Percentiles rank a stretch among this genome's conserved stretches.
Evolutionary conservation across 768 basidiomycete species (phyloP).

Genomic region (Phylloporus sp.): DNA sequence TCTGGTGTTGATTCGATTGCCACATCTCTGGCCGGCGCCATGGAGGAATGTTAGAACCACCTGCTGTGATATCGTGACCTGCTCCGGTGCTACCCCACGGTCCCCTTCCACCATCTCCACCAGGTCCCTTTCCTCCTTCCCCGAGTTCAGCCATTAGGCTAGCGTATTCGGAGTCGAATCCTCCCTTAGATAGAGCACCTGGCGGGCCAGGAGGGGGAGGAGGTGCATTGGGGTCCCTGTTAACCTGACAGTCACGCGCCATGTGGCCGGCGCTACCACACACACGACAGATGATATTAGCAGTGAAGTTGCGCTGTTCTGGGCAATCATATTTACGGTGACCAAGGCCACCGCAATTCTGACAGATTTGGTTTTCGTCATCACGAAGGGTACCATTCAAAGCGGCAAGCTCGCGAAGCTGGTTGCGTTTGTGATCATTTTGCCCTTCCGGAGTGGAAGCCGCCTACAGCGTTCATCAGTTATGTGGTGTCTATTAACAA

Average conservation of each 20-base stretch:
- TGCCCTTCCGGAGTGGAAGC: slow-evolving; percentile 99
- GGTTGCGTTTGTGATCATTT: slow-evolving; percentile 99
- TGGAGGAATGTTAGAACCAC: slow-evolving; percentile 79
- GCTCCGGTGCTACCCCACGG: slow-evolving; percentile 67
- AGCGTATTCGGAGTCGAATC: slow-evolving; percentile 97
- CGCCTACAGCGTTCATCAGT: slow-evolving; percentile 51
- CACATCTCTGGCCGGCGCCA: slow-evolving; percentile 91
- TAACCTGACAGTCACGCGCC: slow-evolving; percentile 96
- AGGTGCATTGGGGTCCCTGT: slow-evolving; percentile 79
- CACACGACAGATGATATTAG: slow-evolving; percentile 98
- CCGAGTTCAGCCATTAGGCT: slow-evolving; percentile 97
- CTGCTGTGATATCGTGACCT: slow-evolving; percentile 49
- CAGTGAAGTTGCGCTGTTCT: slow-evolving; percentile 96
- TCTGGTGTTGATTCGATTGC: slow-evolving; percentile 58
- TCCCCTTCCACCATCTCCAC: slow-evolving; percentile 50
- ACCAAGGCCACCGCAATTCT: slow-evolving; percentile 91
- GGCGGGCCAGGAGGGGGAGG: slow-evolving; percentile 41
- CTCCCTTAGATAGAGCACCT: slow-evolving; percentile 52
- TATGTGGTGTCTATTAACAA: neutral
- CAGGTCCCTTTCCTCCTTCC: slow-evolving; percentile 62
- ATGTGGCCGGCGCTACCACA: slow-evolving; percentile 99
- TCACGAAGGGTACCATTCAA: slow-evolving; percentile 98
- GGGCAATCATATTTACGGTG: slow-evolving; percentile 99
- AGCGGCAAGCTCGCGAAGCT: slow-evolving; percentile 95
- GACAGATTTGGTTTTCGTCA: slow-evolving; percentile 99